Evolutionary conservation across 2,329 filamentous ascomycete species (phyloP).

Genomic region (Fusarium anguioides): DNA sequence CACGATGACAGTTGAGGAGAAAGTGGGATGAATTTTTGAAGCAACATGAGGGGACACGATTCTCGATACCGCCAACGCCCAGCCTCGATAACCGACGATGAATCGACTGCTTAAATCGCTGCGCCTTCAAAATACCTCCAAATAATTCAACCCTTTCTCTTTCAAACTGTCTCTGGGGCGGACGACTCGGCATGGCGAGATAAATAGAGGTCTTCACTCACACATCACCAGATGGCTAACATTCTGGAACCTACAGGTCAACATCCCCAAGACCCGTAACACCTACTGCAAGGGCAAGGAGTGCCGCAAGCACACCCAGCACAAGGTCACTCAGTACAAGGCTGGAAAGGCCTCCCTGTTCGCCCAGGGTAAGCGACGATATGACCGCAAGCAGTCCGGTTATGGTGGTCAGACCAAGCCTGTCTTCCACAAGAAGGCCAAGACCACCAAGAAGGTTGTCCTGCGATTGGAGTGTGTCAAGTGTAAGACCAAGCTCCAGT

Average conservation of each 20-base stretch:
- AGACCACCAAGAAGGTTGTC: conserved; percentile 99
- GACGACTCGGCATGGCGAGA: conserved; percentile 16
- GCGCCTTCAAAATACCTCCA: conserved; percentile 1
- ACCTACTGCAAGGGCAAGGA: conserved; percentile 98
- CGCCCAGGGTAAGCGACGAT: conserved; percentile 99
- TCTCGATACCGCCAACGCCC: conserved; percentile 31
- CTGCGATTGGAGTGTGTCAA: conserved; percentile 95
- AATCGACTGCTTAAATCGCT: background rate
- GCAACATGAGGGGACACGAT: conserved; percentile 33
- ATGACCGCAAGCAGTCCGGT: conserved; percentile 98
- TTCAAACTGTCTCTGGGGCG: conserved; percentile 40
- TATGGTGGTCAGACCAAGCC: conserved; percentile 99
- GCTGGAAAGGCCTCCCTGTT: conserved; percentile 95
- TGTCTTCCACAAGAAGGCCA: conserved; percentile 99
- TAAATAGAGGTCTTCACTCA: conserved; percentile 20
- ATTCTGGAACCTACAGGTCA: conserved; percentile 72
- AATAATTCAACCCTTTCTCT: conserved; percentile 9
- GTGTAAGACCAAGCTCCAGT: conserved; percentile 99
- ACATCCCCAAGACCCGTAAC: conserved; percentile 97
- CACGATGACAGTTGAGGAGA: conserved; percentile 48
- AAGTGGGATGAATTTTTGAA: conserved; percentile 45
- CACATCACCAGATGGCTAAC: conserved; percentile 46
- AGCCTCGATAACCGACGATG: conserved; percentile 33
- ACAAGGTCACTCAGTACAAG: conserved; percentile 98
- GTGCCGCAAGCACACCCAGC: conserved; percentile 90